Base-by-base conservation (phyloP, 208 protist genomes). In the Polymyxa betae region DNA sequence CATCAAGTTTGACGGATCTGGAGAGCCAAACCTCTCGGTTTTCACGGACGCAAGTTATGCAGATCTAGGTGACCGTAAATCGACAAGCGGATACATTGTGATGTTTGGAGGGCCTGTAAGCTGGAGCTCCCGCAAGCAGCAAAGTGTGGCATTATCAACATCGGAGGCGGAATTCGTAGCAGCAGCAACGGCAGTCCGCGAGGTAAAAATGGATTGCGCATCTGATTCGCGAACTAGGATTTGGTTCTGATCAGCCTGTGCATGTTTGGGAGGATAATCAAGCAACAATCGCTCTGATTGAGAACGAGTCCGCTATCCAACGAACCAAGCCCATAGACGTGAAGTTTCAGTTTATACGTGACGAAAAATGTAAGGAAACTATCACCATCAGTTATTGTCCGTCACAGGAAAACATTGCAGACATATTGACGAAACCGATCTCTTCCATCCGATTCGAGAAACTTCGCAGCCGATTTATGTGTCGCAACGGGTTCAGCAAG, bases 311-410 rank as follows among this genome's bases (percentile, higher is more conserved):
- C 24, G 24, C 24, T 60, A 29, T 60, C 24, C 49, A 60, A 60
- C 49, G 49, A 5, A 29, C 49, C 35, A 82, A 82, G n/a, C 72
- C 5, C 35, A 82, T 82, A 5, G 72, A 82, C 35, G 35, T 82
- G 16, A 35, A 82, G 72, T 82, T 38, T n/a, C 72, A 35, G 35
- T 82, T 82, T n/a, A 45, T 82, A 5, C 72, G n/a, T 40, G 72
- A 82, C 49, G 72, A 82, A 82, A 82, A 16, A 12, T 20, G 12
- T 5, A 82, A 82, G n/a, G 72, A n/a, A 43, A 5, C 72, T 12
- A 82, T 82, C n/a, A n/a, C 5, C 10, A 5, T 5, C 35, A 5
- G 72, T 35, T n/a, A 43, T 43, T 5, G 5, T n/a, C 40, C 72
- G 10, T 38, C 16, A 5, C 10, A 35, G 35, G 72, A 82, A 20